Conservation (phyloP, 2,329 filamentous ascomycete genomes). For the Nothomitra cinnamomea region DNA sequence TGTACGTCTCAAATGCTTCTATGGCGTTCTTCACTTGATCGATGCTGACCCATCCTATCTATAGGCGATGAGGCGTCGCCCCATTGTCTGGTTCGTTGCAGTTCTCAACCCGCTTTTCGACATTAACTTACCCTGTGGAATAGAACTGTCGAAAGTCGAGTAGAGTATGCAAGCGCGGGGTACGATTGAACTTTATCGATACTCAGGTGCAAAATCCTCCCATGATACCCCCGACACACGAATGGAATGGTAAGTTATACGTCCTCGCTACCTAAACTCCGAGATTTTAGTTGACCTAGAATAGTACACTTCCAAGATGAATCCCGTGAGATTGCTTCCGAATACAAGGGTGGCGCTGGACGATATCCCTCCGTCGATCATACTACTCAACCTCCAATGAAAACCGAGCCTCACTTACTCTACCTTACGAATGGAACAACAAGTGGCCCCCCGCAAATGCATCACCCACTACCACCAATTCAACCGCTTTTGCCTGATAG, state of each 20-base stretch:
- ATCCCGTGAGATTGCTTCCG: conserved; percentile 74
- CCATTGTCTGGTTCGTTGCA: conserved; percentile 5
- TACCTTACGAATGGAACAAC: conserved; percentile 16
- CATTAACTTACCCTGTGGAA: neutral
- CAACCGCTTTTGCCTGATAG: conserved; percentile 30
- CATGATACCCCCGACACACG: conserved; percentile 40
- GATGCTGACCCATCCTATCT: neutral
- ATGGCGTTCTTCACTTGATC: neutral
- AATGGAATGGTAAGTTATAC: conserved; percentile 39
- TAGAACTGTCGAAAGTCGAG: conserved; percentile 82
- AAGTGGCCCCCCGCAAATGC: conserved; percentile 19
- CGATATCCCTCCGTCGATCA: conserved; percentile 46
- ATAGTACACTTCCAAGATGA: conserved; percentile 65
- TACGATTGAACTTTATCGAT: conserved; percentile 85
- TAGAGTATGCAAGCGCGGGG: conserved; percentile 66
- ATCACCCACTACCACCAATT: conserved; percentile 33
- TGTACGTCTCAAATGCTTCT: conserved; percentile 2
- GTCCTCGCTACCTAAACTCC: neutral
- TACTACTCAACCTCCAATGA: conserved; percentile 13
- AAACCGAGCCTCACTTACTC: conserved; percentile 15
- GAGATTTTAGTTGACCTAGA: neutral
- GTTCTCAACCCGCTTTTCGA: no score
- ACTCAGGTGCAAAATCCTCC: conserved; percentile 55
- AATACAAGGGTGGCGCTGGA: conserved; percentile 65
- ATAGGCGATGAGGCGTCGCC: conserved; percentile 7